Base-by-base conservation (phyloP, 805 yeast species). In the Kodamaea laetipori region DNA sequence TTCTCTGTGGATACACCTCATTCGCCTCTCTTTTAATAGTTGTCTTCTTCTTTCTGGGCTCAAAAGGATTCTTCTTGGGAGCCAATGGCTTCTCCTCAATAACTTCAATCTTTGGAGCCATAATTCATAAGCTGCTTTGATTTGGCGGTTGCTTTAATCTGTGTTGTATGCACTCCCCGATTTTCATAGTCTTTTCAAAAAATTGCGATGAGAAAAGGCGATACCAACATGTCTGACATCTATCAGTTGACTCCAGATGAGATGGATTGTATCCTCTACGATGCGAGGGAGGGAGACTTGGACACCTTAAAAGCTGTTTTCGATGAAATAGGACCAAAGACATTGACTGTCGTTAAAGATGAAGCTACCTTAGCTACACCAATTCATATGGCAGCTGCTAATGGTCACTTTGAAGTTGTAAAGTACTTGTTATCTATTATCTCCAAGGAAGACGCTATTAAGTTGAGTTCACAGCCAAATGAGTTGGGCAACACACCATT, bases 331-430 rank as follows among this genome's bases (percentile, higher is more conserved):
- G 76, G 78, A 39, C 73, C 83, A 1, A 58, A 60, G 1, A 55
- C 67, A 47, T 48, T 73, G 56, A 50, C 58, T 48, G 58, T 53
- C 4, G 81, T 85, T 51, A 71, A 73, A 50, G 96, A 90, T 53
- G 82, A 80, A 37, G 69, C 62, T 41, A 74, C 90, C 2, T 61
- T 74, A 30, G 79, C 86, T 40, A 87, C 96, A 0, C 85, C 96
- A 6, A 67, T 94, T 39, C 99, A 94, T 61, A 87, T 88, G 90
- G 97, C 98, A 0, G 82, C 95, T 17, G 99, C 95, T 19, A 94
- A 94, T 65, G 99, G 97, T 1, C 95, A 92, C 60, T 50, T 69
- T 4, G 90, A 82, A 34, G 80, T 82, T 3, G 77, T 86, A 18
- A 65, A 77, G 54, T 85, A 76, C 53, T 61, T 90, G 18, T 58